These are phyloP conservation scores for Grigorovia jiainica DNA, from an alignment of 805 yeast species.

Conservation along the genomic window DNA sequence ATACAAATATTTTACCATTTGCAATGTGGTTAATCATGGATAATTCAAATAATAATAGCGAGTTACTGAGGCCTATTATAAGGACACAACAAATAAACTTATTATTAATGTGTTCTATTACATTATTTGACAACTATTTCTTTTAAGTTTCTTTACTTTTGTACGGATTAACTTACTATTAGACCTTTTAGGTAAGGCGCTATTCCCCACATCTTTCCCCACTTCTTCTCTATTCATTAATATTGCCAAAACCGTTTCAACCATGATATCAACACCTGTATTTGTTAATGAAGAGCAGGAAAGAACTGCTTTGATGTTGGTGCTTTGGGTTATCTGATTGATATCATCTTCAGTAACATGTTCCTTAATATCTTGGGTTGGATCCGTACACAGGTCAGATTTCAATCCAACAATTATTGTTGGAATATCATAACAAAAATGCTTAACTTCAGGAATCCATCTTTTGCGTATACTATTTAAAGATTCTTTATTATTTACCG, in stretches of 20 bases:
- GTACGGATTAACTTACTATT: background rate
- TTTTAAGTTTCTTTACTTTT: background rate
- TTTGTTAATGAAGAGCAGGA: background rate
- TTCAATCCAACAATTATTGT: conserved; percentile 77
- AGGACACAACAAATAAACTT: no score
- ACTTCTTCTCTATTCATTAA: no score
- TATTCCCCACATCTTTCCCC: no score
- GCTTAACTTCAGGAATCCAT: conserved; percentile 83
- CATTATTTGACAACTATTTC: background rate
- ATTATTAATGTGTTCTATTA: no score
- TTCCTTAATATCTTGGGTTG: conserved; percentile 9
- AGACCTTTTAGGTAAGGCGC: no score
- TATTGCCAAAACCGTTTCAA: background rate
- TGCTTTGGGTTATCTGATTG: conserved; percentile 42
- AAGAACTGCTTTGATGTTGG: conserved; percentile 13
- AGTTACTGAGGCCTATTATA: no score
- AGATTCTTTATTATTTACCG: conserved; percentile 53
- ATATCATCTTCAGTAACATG: conserved; percentile 39
- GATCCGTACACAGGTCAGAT: conserved; percentile 41
- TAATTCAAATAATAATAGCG: no score
- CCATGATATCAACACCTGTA: background rate
- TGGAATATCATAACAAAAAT: conserved; percentile 76
- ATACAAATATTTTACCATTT: background rate
- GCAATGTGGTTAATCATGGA: background rate
- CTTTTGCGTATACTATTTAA: conserved; percentile 65